Conservation (phyloP, 345 rosid species). For the Noccaea bulbosa region DNA sequence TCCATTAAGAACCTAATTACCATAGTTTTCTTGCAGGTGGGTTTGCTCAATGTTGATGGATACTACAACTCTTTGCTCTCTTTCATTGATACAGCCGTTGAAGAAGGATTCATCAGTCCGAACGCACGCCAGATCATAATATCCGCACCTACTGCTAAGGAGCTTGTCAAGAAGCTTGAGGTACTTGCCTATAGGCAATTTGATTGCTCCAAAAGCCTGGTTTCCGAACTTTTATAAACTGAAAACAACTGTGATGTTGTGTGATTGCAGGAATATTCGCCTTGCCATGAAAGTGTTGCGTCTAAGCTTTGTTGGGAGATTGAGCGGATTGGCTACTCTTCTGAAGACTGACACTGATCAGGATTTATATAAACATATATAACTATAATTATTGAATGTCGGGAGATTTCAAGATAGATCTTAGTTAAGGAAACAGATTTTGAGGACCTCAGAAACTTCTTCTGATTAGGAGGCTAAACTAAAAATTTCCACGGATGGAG, state of each 20-base stretch:
- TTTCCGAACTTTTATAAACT: not conserved
- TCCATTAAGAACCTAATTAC: not conserved
- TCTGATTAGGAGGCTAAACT: conserved; percentile 38
- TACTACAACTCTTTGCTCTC: conserved; percentile 93
- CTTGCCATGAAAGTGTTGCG: conserved; percentile 80
- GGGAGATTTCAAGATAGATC: conserved; percentile 27
- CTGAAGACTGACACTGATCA: conserved; percentile 41
- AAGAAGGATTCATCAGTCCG: conserved; percentile 88
- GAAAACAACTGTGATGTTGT: not conserved
- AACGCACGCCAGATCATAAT: conserved; percentile 83
- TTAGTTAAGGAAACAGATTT: conserved; percentile 29
- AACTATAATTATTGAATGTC: conserved; percentile 35
- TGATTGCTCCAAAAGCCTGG: conserved; percentile 7
- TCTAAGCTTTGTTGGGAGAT: conserved; percentile 88
- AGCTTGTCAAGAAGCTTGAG: conserved; percentile 82
- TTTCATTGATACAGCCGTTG: conserved; percentile 93
- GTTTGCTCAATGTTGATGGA: conserved; percentile 95
- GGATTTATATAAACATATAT: conserved; percentile 30
- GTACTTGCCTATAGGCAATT: conserved; percentile 41
- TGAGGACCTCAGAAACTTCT: conserved; percentile 33
- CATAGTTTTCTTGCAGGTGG: conserved; percentile 61
- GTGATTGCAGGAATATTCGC: conserved; percentile 70
- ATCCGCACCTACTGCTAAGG: conserved; percentile 85
- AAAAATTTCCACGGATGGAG: conserved; percentile 20
- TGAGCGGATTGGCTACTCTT: conserved; percentile 70